Conservation (phyloP, 2,329 filamentous ascomycete genomes). For the Cladophialophora carrionii region DNA sequence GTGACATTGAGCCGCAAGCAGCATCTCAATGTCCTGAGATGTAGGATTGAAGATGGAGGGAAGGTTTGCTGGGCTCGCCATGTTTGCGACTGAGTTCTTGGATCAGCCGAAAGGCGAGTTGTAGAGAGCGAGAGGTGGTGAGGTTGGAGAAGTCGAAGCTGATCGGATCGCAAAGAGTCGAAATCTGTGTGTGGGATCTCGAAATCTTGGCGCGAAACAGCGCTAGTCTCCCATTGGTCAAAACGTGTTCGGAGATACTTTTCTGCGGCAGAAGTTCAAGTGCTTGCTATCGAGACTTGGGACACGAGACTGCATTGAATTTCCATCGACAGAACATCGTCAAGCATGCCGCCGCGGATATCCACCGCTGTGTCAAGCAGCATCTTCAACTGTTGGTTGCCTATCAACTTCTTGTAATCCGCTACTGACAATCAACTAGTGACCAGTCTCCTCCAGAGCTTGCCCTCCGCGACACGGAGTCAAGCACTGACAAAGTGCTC, state of each 20-base stretch:
- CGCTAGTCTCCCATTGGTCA: background rate
- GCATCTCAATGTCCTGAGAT: conserved; percentile 98
- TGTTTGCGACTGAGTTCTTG: conserved; percentile 53
- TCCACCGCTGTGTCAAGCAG: conserved; percentile 24
- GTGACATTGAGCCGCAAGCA: conserved; percentile 94
- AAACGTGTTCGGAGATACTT: conserved; percentile 26
- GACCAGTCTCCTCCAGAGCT: conserved; percentile 35
- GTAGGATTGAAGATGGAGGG: conserved; percentile 96
- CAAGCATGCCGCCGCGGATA: conserved; percentile 35
- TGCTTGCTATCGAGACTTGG: background rate
- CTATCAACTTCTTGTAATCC: background rate
- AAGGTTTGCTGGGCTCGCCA: conserved; percentile 82
- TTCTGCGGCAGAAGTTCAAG: conserved; percentile 20
- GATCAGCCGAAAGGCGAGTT: conserved; percentile 53
- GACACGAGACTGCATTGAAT: conserved; percentile 20
- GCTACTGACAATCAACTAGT: conserved; percentile 31
- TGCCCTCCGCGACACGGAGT: conserved; percentile 32
- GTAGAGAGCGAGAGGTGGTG: conserved; percentile 43
- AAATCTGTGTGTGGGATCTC: conserved; percentile 7
- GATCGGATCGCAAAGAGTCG: background rate
- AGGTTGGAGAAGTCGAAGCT: conserved; percentile 24
- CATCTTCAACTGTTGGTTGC: conserved; percentile 33
- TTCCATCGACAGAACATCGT: conserved; percentile 9
- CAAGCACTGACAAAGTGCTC: conserved; percentile 37
- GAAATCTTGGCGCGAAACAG: conserved; percentile 13